Conservation (phyloP, 768 basidiomycete species). For the Tephrocybe sp. region DNA sequence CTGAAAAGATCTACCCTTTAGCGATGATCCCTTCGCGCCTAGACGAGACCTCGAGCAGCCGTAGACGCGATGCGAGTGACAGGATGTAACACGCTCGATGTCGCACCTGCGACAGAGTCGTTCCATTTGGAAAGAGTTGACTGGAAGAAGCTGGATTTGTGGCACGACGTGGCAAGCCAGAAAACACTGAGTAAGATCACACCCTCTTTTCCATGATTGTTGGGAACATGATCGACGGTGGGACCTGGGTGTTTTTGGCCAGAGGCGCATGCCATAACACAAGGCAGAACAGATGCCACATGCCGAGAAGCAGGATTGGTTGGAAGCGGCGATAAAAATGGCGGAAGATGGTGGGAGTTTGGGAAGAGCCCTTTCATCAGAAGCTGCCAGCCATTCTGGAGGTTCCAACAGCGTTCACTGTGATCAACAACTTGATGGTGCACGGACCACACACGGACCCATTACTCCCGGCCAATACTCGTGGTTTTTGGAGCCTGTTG, state of each 20-base stretch:
- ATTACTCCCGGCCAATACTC: not conserved
- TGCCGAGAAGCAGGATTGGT: too few species aligned
- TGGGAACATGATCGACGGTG: not conserved
- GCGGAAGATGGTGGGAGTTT: not conserved
- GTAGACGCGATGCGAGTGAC: not conserved
- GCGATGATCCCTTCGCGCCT: slow-evolving; percentile 2
- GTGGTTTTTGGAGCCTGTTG: not conserved
- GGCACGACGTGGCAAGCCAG: too few species aligned
- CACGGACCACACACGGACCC: not conserved
- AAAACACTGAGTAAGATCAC: too few species aligned
- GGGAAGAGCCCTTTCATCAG: not conserved
- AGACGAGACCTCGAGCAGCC: slow-evolving; percentile 10
- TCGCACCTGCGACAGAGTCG: not conserved
- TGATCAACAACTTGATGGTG: not conserved
- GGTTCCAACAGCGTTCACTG: not conserved
- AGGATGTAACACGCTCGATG: slow-evolving; percentile 13
- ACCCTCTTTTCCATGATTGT: not conserved
- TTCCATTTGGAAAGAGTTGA: slow-evolving; percentile 13
- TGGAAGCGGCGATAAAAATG: not conserved
- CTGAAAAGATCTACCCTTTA: slow-evolving; percentile 2
- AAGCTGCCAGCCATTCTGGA: not conserved
- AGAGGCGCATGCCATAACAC: not conserved
- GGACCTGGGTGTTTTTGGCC: not conserved
- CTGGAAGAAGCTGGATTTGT: not conserved
- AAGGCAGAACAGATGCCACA: too few species aligned